Base-by-base conservation (phyloP, 1,284 basidiomycete species). In the Schizophyllum commune region DNA sequence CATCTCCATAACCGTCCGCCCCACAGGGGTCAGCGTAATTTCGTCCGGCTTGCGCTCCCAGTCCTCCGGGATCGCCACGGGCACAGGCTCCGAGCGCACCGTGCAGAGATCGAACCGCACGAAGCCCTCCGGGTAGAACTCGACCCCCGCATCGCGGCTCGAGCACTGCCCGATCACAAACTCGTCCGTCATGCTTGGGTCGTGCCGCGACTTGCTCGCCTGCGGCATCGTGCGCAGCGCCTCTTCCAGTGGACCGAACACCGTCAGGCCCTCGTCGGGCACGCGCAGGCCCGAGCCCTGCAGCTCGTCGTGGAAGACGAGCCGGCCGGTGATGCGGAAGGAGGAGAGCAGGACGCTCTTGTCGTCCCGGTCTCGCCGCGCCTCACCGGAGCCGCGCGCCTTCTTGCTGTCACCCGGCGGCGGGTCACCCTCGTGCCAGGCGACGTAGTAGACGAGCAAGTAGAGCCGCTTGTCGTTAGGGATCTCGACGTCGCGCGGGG, bases 1-100 rank as follows among this genome's bases (percentile, higher is more conserved):
- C 87, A 92, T 89, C 75, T 92, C 90, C 64, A 90, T 78, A 21
- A 84, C 86, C 2, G 91, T 88, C 63, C 82, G 79, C 34, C 90
- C 90, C 58, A 92, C 82, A 0, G 88, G 83, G 7, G 86, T 92
- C 64, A 89, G 74, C 59, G 78, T 71, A 57, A 77, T 69, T 58
- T 76, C 71, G 1, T 75, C 73, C 58, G 77, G 74, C 56, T 77
- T 72, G 17, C 69, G 69, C 55, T 75, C 74, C 19, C 73, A 75
- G 58, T 75, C 75, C 61, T 82, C 80, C 54, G 65, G 58, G 66
- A 66, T 33, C 56, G 55, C 53, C 1, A 67, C 66, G 11, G 68
- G 69, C 2, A 70, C 66, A n/a, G 17, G n/a, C 52, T 54, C 52
- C 7, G 21, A 22, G 52, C 52, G 52, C 34, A 39, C 34, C 6